Base-by-base conservation (phyloP, 768 basidiomycete species). In the Lepiota venenata region DNA sequence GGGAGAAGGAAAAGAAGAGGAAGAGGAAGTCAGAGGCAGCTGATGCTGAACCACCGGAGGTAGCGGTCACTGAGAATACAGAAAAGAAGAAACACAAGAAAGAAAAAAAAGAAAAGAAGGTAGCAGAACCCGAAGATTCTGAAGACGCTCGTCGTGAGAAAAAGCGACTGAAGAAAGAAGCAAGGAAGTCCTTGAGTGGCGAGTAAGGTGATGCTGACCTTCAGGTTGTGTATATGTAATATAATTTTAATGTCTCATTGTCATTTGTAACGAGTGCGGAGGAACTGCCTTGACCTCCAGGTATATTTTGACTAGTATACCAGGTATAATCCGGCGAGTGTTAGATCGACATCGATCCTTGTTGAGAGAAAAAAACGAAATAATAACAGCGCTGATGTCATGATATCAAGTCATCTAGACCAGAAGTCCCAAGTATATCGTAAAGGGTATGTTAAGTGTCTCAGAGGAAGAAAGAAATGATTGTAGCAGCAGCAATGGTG, bases 1-100 rank as follows among this genome's bases (percentile, higher is more conserved):
- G 74, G 51, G 77, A 78, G 35, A 86, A 85, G 65, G 89, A 92
- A 65, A 90, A 91, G 73, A 95, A 96, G 66, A 83, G 91, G 50
- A 93, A 92, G 69, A 82, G 88, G 45, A 89, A 88, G 64, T 86
- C 85, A 1, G 87, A 84, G 58, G 76, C 65, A 7, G 68, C 71
- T 0, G 81, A 74, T 37, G 61, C 55, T 18, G 75, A 66, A 15
- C 73, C 75, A 20, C 69, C 79, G 11, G 72, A 77, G 66, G 69
- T 65, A 0, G 66, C 63, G 38, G 77, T 59, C 12, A 73, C 68
- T 8, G 83, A 82, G 4, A 77, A 74, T 58, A 71, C 74, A 1
- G 85, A 87, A 64, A 79, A 77, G 58, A 82, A 78, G 66, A 78
- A 77, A 49, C 76, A 73, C 50, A 87, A 81, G 66, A 87, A 81